Evolutionary conservation across 768 basidiomycete species (phyloP), one percentile per base, ranked within the genome.

Genomic region (Psilocybe subaeruginosa): DNA sequence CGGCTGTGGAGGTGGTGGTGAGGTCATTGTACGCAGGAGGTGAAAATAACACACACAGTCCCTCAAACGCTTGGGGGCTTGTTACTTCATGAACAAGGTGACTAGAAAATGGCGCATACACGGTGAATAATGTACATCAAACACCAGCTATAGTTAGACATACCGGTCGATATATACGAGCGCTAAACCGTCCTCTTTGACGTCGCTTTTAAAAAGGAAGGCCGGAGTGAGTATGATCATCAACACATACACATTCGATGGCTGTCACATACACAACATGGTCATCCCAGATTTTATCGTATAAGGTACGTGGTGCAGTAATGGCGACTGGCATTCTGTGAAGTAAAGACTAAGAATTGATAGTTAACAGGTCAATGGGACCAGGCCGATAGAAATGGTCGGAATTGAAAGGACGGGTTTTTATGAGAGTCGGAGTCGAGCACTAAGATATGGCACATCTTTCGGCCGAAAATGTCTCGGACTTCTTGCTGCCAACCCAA

Each of bases 201-300:
- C 73, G 69, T 91, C 84, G 39, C 93, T 93, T 48, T 66, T 39
- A 56, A 63, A 63, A 60, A 58, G 66, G 52, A 57, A 37, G 51
- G 63, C 33, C 33, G 39, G 23, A 56, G 52, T 50, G 68, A 66
- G 56, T 58, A 63, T 37, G 43, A 64, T 53, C 33, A 57, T 54
- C 47, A 31, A 54, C 39, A n/a, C 46, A 54, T 11, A 35, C 51
- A 59, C 37, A 45, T 45, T 52, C 46, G 29, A 59, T 57, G 50
- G 54, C 57, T 23, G 30, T 27, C 31, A 74, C 92, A 63, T 69
- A 94, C 87, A 98, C 91, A 70, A 97, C 86, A 78, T 98, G 97
- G 73, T 98, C 95, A 66, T 97, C 94, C 88, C 93, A 97, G 65
- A 98, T 94, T 80, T 98, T 98, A 78, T 99, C 97, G 76, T 98